Conservation (phyloP, 1,139 yeast genomes). For the Debaryomycetaceae sp. region DNA sequence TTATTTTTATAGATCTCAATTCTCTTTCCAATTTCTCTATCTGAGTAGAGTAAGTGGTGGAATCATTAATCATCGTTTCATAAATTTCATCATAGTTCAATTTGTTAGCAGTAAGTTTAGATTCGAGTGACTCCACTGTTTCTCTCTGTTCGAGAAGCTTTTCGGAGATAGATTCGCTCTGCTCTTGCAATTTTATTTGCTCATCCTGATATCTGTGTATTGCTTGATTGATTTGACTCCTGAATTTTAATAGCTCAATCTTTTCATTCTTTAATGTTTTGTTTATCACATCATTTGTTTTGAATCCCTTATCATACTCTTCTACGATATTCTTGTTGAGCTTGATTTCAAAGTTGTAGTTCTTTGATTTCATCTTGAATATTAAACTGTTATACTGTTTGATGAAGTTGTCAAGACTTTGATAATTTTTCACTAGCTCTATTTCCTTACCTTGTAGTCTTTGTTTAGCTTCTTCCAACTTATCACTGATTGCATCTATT, state of each 20-base stretch:
- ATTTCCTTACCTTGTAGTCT: constrained; percentile 44
- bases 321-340: constrained; percentile 26
- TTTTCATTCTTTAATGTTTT: constrained; percentile 37
- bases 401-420: constrained; percentile 48
- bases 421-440: constrained; percentile 46
- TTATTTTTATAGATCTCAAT: constrained; percentile 49
- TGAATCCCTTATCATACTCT: constrained; percentile 19
- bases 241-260: constrained; percentile 40
- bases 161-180: constrained; percentile 54
- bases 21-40: constrained; percentile 66
- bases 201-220: constrained; percentile 60
- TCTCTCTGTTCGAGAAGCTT: constrained; percentile 55
- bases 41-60: constrained; percentile 56
- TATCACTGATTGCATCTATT: constrained; percentile 48
- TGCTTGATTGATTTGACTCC: constrained; percentile 45
- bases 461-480: constrained; percentile 33
- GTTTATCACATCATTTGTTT: constrained; percentile 28
- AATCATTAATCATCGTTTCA: constrained; percentile 54
- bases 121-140: constrained; percentile 56
- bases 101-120: constrained; percentile 51
- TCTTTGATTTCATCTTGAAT: constrained; percentile 38
- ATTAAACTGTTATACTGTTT: constrained; percentile 56
- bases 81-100: constrained; percentile 55
- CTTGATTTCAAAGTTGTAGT: constrained; percentile 25
- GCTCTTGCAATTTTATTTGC: constrained; percentile 55